Evolutionary conservation across 768 basidiomycete species (phyloP), one percentile per base, ranked within the genome.

Genomic region (Zangia roseola): DNA sequence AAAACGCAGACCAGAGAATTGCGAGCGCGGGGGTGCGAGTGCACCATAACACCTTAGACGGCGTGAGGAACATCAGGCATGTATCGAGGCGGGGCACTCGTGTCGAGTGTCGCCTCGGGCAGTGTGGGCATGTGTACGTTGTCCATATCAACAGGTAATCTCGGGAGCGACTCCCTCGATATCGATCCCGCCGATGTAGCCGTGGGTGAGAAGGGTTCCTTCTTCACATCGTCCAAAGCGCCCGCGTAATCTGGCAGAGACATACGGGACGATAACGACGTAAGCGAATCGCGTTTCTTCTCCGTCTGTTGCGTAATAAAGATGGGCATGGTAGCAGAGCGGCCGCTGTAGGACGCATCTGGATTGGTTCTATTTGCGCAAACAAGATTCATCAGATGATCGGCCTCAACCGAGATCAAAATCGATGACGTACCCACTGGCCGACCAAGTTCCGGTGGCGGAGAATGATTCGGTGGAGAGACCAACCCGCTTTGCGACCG

Each of bases 271-370:
- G 31, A 74, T 61, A 77, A 71, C 0, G 81, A 82, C 33, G 70
- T 67, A 14, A 78, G 48, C 6, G 79, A 79, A 49, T 76, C 76
- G 44, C 71, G 76, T 55, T 75, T 78, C 53, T 68, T 70, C 41
- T 78, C 60, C 45, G 71, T 70, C 40, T 72, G 72, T 24, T 68
- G 69, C 48, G 74, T 73, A 36, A 81, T 70, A 49, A 72, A 71
- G 45, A 79, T 69, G n/a, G 80, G 79, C 50, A 76, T 56, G 37
- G 56, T 49, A 1, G 58, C 57, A 40, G 56, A 52, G 34, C 51
- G 53, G 37, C 53, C 25, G 24, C 55, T 66, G 48, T 41, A 56
- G 7, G 64, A 56, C 53, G 40, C 51, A 10, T 60, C 54, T 30
- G 60, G 52, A 38, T 63, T 58, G 17, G 59, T 55, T 10, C 65